Percentiles rank a stretch among this genome's conserved stretches.
Evolutionary conservation across 192 early-diverging fungal species (phyloP).

Genomic region (Neocallimastix lanati): DNA sequence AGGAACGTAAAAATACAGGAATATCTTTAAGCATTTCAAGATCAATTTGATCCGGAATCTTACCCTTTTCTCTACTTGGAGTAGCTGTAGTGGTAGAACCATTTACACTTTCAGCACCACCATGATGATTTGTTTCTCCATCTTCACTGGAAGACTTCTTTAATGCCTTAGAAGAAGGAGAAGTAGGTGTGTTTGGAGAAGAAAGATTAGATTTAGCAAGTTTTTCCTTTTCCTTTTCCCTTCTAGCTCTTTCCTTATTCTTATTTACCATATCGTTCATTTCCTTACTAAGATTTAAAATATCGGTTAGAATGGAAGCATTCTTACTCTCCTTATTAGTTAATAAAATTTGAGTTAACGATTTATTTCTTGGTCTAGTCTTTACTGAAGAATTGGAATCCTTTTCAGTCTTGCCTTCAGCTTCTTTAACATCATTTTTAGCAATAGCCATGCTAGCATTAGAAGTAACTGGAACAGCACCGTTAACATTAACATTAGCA

Average conservation of each 20-base stretch:
- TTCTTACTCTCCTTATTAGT: not conserved
- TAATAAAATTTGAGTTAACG: not conserved
- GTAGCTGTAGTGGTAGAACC: not conserved
- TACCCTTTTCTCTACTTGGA: not conserved
- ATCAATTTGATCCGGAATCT: not conserved
- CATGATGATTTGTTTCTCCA: too few species aligned
- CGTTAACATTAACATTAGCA: too few species aligned
- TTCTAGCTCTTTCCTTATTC: not conserved
- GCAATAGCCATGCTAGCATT: too few species aligned
- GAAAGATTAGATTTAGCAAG: not conserved
- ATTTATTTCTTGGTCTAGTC: not conserved
- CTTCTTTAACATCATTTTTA: too few species aligned
- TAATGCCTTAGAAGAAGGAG: not conserved
- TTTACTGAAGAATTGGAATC: too few species aligned
- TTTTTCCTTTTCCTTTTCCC: not conserved
- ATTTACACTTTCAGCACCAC: not conserved
- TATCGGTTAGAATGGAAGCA: not conserved
- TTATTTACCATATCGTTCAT: not conserved
- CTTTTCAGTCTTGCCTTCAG: not conserved
- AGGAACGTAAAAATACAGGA: conserved; percentile 72
- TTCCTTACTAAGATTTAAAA: not conserved
- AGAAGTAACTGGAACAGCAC: too few species aligned
- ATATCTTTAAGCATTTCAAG: conserved; percentile 33
- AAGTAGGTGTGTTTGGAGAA: not conserved
- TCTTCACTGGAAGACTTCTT: not conserved